Evolutionary conservation across 2,329 filamentous ascomycete genomes (phyloP).

Genomic region (Chaetomium globosum): DNA sequence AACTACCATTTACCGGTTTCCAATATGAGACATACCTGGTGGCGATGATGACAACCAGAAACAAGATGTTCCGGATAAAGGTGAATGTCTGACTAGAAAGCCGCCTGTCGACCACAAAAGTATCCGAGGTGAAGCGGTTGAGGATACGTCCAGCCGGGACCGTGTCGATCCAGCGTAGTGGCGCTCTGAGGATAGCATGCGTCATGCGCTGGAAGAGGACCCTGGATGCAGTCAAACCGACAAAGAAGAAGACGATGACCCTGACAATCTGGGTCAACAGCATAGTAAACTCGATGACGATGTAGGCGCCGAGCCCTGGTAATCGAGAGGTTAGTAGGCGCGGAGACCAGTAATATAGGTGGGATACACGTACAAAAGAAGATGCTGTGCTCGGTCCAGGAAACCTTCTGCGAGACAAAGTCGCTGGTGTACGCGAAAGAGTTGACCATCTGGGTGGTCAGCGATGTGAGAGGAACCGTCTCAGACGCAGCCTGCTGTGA

Average conservation of each 20-base stretch:
- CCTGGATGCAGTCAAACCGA: slow-evolving; percentile 40
- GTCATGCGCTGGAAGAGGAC: slow-evolving; percentile 43
- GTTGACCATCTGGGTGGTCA: slow-evolving; percentile 20
- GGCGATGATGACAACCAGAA: slow-evolving; percentile 44
- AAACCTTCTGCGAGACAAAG: slow-evolving; percentile 17
- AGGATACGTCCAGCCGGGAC: slow-evolving; percentile 47
- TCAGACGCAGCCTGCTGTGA: slow-evolving; percentile 37
- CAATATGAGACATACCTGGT: slow-evolving; percentile 38
- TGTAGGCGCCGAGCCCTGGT: slow-evolving; percentile 39
- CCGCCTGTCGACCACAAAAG: slow-evolving; percentile 44
- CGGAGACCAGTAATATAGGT: slow-evolving; percentile 19
- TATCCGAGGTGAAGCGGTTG: slow-evolving; percentile 49
- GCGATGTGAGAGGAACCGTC: slow-evolving; percentile 16
- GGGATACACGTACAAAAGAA: slow-evolving; percentile 29
- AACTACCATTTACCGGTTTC: background rate
- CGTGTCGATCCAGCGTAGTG: slow-evolving; percentile 47
- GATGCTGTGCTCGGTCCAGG: slow-evolving; percentile 27
- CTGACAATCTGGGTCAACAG: slow-evolving; percentile 34
- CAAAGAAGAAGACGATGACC: slow-evolving; percentile 38
- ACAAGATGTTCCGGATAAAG: slow-evolving; percentile 40
- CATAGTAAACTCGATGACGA: slow-evolving; percentile 39
- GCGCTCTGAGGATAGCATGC: slow-evolving; percentile 45
- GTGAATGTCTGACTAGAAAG: slow-evolving; percentile 39
- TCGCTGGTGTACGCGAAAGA: slow-evolving; percentile 25
- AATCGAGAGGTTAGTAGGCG: slow-evolving; percentile 20